These are phyloP conservation scores for Tylopilus plumbeoviolaceoides DNA, from an alignment of 768 basidiomycete genomes.

Conservation along the genomic window DNA sequence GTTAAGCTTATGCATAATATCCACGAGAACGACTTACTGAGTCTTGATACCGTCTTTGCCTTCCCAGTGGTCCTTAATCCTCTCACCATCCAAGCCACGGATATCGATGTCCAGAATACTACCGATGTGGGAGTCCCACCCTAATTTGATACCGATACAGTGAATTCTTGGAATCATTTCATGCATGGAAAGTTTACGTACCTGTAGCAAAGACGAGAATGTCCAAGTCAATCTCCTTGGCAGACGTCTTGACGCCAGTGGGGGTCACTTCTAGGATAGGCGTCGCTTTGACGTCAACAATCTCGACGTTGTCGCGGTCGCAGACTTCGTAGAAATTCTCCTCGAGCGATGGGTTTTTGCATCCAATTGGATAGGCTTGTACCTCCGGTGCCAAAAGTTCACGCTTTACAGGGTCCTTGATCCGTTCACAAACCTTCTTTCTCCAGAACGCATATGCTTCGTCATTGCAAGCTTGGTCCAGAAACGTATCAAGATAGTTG, in stretches of 20 bases:
- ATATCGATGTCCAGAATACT: conserved; percentile 2
- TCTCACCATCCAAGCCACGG: conserved; percentile 9
- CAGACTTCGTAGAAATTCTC: conserved; percentile 11
- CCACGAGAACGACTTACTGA: neutral
- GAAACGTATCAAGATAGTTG: conserved; percentile 2
- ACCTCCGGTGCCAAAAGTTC: conserved; percentile 10
- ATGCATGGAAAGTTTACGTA: neutral
- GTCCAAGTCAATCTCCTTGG: conserved; percentile 10
- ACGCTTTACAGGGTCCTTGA: conserved; percentile 12
- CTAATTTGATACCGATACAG: neutral
- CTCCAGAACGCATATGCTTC: conserved; percentile 12
- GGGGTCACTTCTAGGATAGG: conserved; percentile 9
- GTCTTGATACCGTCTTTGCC: neutral
- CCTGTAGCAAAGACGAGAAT: conserved; percentile 16
- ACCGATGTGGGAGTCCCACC: conserved; percentile 10
- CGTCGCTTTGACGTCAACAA: conserved; percentile 6
- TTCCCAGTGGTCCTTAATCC: too few species aligned
- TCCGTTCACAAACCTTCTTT: conserved; percentile 11
- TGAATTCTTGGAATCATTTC: too few species aligned
- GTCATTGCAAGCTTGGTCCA: neutral
- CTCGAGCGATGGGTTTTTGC: conserved; percentile 7
- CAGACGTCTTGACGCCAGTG: conserved; percentile 8
- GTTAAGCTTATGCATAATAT: neutral
- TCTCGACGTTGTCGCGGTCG: conserved; percentile 15
- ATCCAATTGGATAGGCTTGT: conserved; percentile 8